Conservation (phyloP, 2,329 filamentous ascomycete species). For the Phialophora chinensis region DNA sequence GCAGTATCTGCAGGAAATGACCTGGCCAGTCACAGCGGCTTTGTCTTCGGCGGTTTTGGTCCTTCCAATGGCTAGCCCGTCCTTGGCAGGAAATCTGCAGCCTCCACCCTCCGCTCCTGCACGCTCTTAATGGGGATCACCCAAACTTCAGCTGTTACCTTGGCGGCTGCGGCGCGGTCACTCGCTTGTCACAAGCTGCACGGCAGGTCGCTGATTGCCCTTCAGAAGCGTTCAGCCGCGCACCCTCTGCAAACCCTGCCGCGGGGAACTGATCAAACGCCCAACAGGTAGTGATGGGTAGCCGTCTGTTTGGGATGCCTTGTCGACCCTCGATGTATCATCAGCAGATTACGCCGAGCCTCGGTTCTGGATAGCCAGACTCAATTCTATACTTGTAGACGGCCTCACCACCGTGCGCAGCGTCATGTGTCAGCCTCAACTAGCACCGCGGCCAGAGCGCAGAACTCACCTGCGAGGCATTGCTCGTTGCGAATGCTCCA, state of each 20-base stretch:
- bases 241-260: not conserved
- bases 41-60: slow-evolving; percentile 7
- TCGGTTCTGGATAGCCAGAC: not conserved
- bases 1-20: slow-evolving; percentile 12
- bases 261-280: not conserved
- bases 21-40: slow-evolving; percentile 12
- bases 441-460: not conserved
- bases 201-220: slow-evolving; percentile 5
- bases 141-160: slow-evolving; percentile 16
- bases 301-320: not conserved
- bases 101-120: slow-evolving; percentile 25
- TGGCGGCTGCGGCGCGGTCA: slow-evolving; percentile 9
- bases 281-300: not conserved
- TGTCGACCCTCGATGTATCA: slow-evolving; percentile 7
- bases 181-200: slow-evolving; percentile 1
- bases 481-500: slow-evolving; percentile 1
- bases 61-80: slow-evolving; percentile 12
- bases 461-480: slow-evolving; percentile 4
- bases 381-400: not conserved
- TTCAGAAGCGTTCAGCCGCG: not conserved
- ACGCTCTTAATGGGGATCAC: slow-evolving; percentile 1
- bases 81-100: slow-evolving; percentile 18
- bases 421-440: slow-evolving; percentile 10
- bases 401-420: not conserved
- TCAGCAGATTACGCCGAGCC: slow-evolving; percentile 10